Base-by-base conservation (phyloP, 73 alveolate species). In the Effrenium voratum region DNA sequence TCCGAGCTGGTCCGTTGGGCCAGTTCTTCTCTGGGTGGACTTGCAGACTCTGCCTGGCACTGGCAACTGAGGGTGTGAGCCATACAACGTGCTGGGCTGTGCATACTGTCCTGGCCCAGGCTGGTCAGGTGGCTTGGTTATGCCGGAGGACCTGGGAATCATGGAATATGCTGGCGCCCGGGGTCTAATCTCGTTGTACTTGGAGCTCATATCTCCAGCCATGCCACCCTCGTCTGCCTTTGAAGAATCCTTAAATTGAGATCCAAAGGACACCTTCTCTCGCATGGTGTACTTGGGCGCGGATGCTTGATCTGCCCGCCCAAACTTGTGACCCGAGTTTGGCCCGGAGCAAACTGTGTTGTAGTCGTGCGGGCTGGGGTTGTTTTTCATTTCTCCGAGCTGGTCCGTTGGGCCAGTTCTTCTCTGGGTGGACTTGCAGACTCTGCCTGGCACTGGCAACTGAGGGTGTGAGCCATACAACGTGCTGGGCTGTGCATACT, bases 1-100 rank as follows among this genome's bases (percentile, higher is more conserved):
- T 43, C 92, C 92, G 75, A 81, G 22, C 55, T 81, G 92, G 32
- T 81, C 92, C 49, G 92, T 81, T 10, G 92, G 92, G 5, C 92
- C 92, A 26, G 92, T 81, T 19, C 92, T 55, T 46, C 92, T 41
- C 73, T 81, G 92, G 16, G 92, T 81, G 30, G 92, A 81, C 75
- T 81, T 81, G 72, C 92, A 81, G 16, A 81, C 36, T 50, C 92
- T 22, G 47, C 92, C 92, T 6, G 92, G 92, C 30, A 81, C 92
- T 28, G 92, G 92, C 50, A 81, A 32, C 52, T 81, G 92, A n/a
- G 92, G 92, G 55, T 81, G 92, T 34, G 92, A 81, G 3, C 92
- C 38, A 47, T 44, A 72, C 49, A 44, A 36, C 82, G 38, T 72
- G 34, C 92, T 79, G 66, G 90, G 90, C 60, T 79, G 90, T 40